phyloP scores from a whole-genome alignment of 2,329 filamentous ascomycete genomes.

The Talaromyces atroroseus region DNA sequence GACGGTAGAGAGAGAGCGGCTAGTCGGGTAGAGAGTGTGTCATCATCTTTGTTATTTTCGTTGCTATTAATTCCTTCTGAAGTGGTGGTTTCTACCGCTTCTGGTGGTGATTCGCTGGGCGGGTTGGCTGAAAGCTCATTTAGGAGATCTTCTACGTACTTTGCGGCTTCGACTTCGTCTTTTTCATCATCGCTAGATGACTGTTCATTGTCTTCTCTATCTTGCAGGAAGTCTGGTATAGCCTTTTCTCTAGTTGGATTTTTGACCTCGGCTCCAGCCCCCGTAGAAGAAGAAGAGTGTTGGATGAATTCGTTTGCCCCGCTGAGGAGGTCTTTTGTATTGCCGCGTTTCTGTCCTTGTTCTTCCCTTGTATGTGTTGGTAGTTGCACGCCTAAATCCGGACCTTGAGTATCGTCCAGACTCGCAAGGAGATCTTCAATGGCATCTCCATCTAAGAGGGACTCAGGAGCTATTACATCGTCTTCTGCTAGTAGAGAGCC shows the following conservation, averaged over 20 bases:
- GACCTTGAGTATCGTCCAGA: neutral
- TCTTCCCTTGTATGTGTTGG: neutral
- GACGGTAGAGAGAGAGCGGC: slow-evolving; percentile 12
- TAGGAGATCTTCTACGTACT: slow-evolving; percentile 11
- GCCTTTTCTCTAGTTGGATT: neutral
- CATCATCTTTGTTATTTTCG: neutral
- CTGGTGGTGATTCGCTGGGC: neutral
- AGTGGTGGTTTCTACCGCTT: slow-evolving; percentile 17
- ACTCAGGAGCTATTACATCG: slow-evolving; percentile 4
- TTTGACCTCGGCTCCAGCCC: neutral
- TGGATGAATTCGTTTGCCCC: neutral
- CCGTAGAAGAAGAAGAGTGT: neutral
- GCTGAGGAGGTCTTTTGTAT: neutral
- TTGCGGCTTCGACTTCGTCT: slow-evolving; percentile 12
- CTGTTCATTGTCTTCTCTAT: neutral
- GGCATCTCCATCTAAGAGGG: slow-evolving; percentile 15
- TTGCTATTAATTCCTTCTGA: slow-evolving; percentile 12
- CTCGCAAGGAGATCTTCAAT: slow-evolving; percentile 18
- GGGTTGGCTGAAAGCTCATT: slow-evolving; percentile 3
- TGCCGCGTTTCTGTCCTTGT: neutral
- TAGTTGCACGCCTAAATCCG: neutral
- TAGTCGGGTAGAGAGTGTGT: neutral
- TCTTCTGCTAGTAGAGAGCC: slow-evolving; percentile 4
- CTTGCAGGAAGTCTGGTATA: neutral
- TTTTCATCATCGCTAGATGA: slow-evolving; percentile 9